phyloP scores from a whole-genome alignment of 306 rosid genomes.

The Acacia confusa region DNA sequence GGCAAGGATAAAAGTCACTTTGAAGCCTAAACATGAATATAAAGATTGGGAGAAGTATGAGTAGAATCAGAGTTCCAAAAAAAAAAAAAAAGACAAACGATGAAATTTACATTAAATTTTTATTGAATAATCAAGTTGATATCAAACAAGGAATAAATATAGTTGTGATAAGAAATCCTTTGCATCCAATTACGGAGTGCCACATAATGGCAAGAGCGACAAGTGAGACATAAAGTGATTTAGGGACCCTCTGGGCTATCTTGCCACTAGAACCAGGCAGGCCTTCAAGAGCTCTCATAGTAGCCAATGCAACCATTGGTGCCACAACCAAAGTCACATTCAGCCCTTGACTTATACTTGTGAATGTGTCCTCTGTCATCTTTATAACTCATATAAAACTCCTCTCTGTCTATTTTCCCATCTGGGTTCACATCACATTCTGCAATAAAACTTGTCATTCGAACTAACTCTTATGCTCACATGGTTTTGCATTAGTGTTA shows the following conservation, averaged over 20 bases:
- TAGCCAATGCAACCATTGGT: neutral
- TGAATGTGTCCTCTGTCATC: neutral
- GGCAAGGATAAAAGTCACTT: too few relatives aligned
- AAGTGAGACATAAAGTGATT: neutral
- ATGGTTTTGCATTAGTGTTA: neutral
- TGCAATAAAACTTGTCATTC: conserved; percentile 24
- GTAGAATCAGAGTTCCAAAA: too few relatives aligned
- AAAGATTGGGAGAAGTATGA: too few relatives aligned
- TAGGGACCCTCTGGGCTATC: neutral
- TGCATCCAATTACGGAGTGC: neutral
- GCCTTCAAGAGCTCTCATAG: neutral
- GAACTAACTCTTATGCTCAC: neutral
- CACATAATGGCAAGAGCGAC: neutral
- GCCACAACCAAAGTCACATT: neutral
- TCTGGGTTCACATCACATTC: conserved; percentile 63
- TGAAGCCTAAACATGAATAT: too few relatives aligned
- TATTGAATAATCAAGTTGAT: neutral
- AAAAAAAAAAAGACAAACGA: too few relatives aligned
- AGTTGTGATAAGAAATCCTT: neutral
- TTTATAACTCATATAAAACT: conserved; percentile 31
- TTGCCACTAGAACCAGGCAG: neutral
- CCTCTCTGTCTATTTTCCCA: conserved; percentile 55
- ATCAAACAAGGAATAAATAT: too few relatives aligned
- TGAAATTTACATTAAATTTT: too few relatives aligned
- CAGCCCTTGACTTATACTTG: neutral